Evolutionary conservation across 2,329 filamentous ascomycete genomes (phyloP).

Genomic region (Myriangium duriaei): DNA sequence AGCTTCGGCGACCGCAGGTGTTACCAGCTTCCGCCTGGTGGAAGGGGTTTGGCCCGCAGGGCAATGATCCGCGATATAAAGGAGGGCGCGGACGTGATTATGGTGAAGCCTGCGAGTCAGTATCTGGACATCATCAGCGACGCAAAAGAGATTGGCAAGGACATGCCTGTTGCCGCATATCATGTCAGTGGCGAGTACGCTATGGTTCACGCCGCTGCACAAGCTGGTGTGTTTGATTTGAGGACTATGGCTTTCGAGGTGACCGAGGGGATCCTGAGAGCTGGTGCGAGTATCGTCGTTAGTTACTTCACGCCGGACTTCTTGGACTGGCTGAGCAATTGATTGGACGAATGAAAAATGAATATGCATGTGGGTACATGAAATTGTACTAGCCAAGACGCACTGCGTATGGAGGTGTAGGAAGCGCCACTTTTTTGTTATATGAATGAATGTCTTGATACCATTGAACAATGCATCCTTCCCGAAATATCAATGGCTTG

Average conservation of each 20-base stretch:
- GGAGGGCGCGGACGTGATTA: slow-evolving; percentile 94
- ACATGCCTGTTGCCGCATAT: slow-evolving; percentile 88
- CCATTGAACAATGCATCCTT: too few relatives aligned
- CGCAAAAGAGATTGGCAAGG: slow-evolving; percentile 83
- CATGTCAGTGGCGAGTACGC: slow-evolving; percentile 95
- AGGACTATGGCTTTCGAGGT: slow-evolving; percentile 92
- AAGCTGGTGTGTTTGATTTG: slow-evolving; percentile 91
- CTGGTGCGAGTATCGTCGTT: slow-evolving; percentile 84
- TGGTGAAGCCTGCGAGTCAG: slow-evolving; percentile 95
- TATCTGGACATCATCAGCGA: slow-evolving; percentile 97
- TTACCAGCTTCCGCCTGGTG: slow-evolving; percentile 91
- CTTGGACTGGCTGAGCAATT: slow-evolving; percentile 45
- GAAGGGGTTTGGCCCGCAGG: slow-evolving; percentile 77
- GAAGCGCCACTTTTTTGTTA: too few relatives aligned
- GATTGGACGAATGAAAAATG: background rate
- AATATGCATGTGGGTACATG: too few relatives aligned
- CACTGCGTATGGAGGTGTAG: too few relatives aligned
- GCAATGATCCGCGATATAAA: slow-evolving; percentile 82
- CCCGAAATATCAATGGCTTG: too few relatives aligned
- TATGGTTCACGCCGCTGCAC: slow-evolving; percentile 93
- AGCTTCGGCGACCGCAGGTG: slow-evolving; percentile 91
- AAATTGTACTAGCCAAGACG: too few relatives aligned
- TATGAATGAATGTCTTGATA: too few relatives aligned
- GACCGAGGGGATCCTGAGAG: slow-evolving; percentile 82
- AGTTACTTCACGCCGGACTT: slow-evolving; percentile 86